Conservation (phyloP, 352 stramenopile species). For the Halophytophthora batemanensis region DNA sequence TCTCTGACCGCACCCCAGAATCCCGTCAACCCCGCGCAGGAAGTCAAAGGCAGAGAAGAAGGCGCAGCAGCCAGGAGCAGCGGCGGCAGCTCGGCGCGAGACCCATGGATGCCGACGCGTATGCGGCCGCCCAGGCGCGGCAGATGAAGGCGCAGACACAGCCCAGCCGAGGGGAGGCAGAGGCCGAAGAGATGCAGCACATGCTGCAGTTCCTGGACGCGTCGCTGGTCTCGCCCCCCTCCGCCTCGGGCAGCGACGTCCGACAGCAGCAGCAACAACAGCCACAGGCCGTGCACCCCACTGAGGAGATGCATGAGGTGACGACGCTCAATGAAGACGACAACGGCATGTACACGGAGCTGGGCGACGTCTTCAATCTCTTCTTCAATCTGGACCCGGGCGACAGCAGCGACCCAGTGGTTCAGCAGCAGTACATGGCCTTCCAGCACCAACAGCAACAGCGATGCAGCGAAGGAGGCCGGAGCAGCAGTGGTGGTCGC, state of each 20-base stretch:
- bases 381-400: constrained; percentile 71
- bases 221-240: constrained; percentile 41
- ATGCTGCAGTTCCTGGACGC: constrained; percentile 67
- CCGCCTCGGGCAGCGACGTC: constrained; percentile 16
- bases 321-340: constrained; percentile 37
- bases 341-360: constrained; percentile 55
- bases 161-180: constrained; percentile 18
- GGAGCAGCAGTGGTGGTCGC: background rate
- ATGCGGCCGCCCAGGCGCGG: constrained; percentile 5
- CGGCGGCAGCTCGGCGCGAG: constrained; percentile 6
- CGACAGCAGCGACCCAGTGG: constrained; percentile 22
- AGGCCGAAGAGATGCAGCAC: constrained; percentile 57
- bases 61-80: constrained; percentile 4
- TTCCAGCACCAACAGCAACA: constrained; percentile 12
- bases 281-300: constrained; percentile 8
- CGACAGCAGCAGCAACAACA: constrained; percentile 10
- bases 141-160: constrained; percentile 7
- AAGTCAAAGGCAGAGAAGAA: background rate
- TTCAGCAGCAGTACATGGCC: constrained; percentile 8
- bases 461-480: constrained; percentile 7
- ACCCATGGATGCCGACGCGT: too few species aligned
- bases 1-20: constrained; percentile 15
- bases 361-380: constrained; percentile 65
- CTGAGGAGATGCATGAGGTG: constrained; percentile 26
- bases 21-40: constrained; percentile 5